A percentile compares a stretch with the other conserved stretches of the same genome.
These are phyloP conservation scores for Uncinocarpus reesii DNA, from an alignment of 2,329 filamentous ascomycete species.

Conservation along the genomic window DNA sequence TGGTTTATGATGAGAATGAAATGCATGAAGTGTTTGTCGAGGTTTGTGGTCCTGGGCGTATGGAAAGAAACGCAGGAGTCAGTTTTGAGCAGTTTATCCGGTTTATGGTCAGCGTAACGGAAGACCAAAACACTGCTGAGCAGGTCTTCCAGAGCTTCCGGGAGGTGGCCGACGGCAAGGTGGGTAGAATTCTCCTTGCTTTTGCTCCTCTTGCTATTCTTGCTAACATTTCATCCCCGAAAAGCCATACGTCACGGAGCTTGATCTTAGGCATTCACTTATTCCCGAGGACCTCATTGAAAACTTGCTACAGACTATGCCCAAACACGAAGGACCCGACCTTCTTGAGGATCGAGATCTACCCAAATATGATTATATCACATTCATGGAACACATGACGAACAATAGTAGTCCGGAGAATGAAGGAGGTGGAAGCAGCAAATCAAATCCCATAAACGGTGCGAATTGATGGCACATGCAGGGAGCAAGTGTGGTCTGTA, in stretches of 20 bases:
- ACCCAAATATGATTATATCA: constrained; percentile 90
- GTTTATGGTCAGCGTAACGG: constrained; percentile 98
- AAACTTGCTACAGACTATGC: constrained; percentile 79
- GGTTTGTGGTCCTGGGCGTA: constrained; percentile 52
- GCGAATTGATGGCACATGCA: background rate
- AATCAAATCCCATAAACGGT: background rate
- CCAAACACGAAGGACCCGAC: constrained; percentile 71
- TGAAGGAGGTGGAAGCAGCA: background rate
- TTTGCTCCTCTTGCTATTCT: background rate
- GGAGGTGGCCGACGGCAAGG: constrained; percentile 93
- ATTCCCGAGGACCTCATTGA: constrained; percentile 97
- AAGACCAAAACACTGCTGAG: constrained; percentile 97
- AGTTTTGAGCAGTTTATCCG: constrained; percentile 98
- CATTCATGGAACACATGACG: constrained; percentile 88
- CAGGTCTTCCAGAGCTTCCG: constrained; percentile 97
- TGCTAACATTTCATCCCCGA: constrained; percentile 8
- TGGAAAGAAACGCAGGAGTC: constrained; percentile 59
- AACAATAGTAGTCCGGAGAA: constrained; percentile 26
- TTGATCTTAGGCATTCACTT: constrained; percentile 86
- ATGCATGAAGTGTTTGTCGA: constrained; percentile 93
- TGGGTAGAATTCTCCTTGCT: constrained; percentile 27
- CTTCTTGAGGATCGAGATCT: constrained; percentile 72
- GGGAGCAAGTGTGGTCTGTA: background rate
- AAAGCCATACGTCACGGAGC: constrained; percentile 87
- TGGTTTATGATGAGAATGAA: constrained; percentile 94